Conservation (phyloP, 805 yeast genomes). For the Kuraishia cidri region DNA sequence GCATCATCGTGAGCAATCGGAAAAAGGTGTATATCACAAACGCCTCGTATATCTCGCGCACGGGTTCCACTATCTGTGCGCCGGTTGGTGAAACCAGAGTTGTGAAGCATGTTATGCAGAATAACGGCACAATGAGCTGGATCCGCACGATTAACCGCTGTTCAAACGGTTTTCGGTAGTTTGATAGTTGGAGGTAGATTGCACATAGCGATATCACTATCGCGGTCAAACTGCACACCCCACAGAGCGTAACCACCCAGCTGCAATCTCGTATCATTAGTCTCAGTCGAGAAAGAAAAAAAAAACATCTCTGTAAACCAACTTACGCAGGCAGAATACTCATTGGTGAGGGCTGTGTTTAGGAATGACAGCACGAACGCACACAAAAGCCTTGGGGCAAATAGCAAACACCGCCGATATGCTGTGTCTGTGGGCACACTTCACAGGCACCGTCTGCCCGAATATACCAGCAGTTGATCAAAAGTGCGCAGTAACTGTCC, state of each 20-base stretch:
- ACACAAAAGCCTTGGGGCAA: too few species aligned
- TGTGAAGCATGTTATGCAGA: constrained; percentile 61
- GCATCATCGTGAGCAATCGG: constrained; percentile 66
- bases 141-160: constrained; percentile 83
- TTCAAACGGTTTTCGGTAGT: constrained; percentile 83
- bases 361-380: too few species aligned
- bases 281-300: too few species aligned
- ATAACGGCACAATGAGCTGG: constrained; percentile 72
- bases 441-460: too few species aligned
- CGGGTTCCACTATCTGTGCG: constrained; percentile 51
- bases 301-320: too few species aligned
- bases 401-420: too few species aligned
- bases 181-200: constrained; percentile 44
- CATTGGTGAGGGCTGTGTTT: too few species aligned
- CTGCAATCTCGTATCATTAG: too few species aligned
- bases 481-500: too few species aligned
- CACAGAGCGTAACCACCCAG: constrained; percentile 12
- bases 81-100: constrained; percentile 40
- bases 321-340: too few species aligned
- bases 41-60: constrained; percentile 90
- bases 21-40: constrained; percentile 93
- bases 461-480: too few species aligned
- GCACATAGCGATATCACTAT: constrained; percentile 31
- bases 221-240: constrained; percentile 16
- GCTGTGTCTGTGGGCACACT: too few species aligned